These are phyloP conservation scores for Taiozyma sp. DNA, from an alignment of 1,139 yeast genomes.

Conservation along the genomic window DNA sequence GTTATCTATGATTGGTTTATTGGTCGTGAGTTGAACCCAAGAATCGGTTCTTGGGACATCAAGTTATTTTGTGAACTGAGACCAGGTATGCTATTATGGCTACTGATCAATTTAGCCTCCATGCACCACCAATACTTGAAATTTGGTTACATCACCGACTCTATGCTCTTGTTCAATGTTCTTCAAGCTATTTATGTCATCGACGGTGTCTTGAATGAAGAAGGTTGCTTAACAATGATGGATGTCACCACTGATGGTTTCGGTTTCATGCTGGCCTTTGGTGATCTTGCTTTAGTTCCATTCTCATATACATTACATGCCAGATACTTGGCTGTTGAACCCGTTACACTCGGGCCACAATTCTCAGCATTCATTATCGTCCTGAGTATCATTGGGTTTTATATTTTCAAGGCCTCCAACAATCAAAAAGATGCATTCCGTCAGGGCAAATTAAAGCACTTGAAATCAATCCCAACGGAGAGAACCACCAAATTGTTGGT, in stretches of 20 bases:
- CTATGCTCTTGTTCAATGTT: slow-evolving; percentile 61
- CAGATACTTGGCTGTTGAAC: slow-evolving; percentile 69
- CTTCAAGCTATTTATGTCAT: slow-evolving; percentile 80
- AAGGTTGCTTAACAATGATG: slow-evolving; percentile 88
- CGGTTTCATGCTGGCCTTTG: slow-evolving; percentile 93
- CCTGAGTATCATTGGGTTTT: slow-evolving; percentile 50
- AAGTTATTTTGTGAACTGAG: slow-evolving; percentile 90
- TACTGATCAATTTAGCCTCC: slow-evolving; percentile 72
- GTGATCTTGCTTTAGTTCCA: slow-evolving; percentile 93
- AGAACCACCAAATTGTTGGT: slow-evolving; percentile 77
- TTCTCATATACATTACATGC: slow-evolving; percentile 87
- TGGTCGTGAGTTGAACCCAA: slow-evolving; percentile 93
- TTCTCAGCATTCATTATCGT: slow-evolving; percentile 42
- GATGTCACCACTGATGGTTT: slow-evolving; percentile 96
- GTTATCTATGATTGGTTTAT: slow-evolving; percentile 89
- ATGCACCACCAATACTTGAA: slow-evolving; percentile 73
- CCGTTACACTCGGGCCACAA: slow-evolving; percentile 49
- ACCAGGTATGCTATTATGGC: slow-evolving; percentile 92
- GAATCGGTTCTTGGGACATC: slow-evolving; percentile 81
- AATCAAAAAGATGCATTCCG: slow-evolving; percentile 82
- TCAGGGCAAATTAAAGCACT: slow-evolving; percentile 63
- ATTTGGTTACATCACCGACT: slow-evolving; percentile 61
- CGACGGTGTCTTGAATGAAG: slow-evolving; percentile 91
- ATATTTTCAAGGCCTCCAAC: slow-evolving; percentile 80
- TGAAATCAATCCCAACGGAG: slow-evolving; percentile 64